A percentile compares a stretch with the other conserved stretches of the same genome.
Evolutionary conservation across 164 flowering plant species (phyloP).

Genomic region (Aristolochia californica): DNA sequence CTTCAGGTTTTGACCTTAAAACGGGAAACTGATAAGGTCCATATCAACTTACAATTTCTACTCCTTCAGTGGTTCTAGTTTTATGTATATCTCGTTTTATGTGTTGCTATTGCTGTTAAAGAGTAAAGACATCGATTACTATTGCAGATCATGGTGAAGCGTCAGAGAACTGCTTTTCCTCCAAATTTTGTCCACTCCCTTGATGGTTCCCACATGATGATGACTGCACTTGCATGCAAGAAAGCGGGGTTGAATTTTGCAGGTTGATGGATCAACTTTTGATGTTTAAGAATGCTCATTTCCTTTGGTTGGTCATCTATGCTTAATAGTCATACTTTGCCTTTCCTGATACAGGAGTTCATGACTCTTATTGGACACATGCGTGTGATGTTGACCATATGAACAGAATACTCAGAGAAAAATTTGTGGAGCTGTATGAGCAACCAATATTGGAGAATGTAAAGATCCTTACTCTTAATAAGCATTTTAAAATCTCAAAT

Average conservation of each 20-base stretch:
- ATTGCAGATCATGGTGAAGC: conserved; percentile 65
- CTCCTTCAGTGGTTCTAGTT: neutral
- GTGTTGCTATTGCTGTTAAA: neutral
- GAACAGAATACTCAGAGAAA: conserved; percentile 80
- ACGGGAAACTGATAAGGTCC: conserved; percentile 77
- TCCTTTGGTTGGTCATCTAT: neutral
- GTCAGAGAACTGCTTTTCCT: conserved; percentile 92
- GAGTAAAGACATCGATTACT: too few species aligned
- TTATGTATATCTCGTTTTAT: neutral
- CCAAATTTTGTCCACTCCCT: conserved; percentile 98
- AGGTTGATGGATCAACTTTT: conserved; percentile 32
- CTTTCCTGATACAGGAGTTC: conserved; percentile 60
- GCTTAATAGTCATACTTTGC: neutral
- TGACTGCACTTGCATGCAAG: conserved; percentile 98
- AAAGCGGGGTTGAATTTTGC: conserved; percentile 87
- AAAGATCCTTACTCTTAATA: conserved; percentile 10
- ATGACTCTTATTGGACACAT: conserved; percentile 99
- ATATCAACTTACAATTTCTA: neutral
- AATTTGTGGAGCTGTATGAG: conserved; percentile 90
- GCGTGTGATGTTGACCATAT: conserved; percentile 90
- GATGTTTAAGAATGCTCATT: neutral
- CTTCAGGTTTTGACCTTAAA: conserved; percentile 65
- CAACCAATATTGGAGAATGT: conserved; percentile 81
- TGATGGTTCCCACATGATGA: conserved; percentile 99
- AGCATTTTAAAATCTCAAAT: too few species aligned